These are phyloP conservation scores for Epichloe glyceriae DNA, from an alignment of 2,329 filamentous ascomycete species.

Conservation along the genomic window DNA sequence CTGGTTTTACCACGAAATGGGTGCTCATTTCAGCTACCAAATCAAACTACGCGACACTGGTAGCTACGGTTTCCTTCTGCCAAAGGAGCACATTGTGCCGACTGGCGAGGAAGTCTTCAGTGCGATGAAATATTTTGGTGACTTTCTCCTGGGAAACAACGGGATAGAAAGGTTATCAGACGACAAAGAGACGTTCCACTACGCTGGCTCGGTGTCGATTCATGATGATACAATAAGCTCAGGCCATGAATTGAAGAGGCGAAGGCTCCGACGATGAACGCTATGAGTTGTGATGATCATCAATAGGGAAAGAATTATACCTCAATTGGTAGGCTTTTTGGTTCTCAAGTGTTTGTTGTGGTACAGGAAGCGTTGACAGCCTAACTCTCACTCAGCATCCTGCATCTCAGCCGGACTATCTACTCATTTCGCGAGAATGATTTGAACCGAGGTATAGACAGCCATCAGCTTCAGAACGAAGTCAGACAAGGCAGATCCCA, in stretches of 20 bases:
- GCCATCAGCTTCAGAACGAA: conserved; percentile 28
- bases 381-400: not conserved
- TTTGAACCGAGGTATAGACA: conserved; percentile 27
- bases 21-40: conserved; percentile 78
- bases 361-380: no score
- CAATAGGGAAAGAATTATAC: no score
- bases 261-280: conserved; percentile 15
- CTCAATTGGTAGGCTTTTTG: no score
- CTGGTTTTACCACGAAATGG: conserved; percentile 86
- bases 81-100: conserved; percentile 74
- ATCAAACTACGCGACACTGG: conserved; percentile 89
- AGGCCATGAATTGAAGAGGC: conserved; percentile 19
- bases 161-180: conserved; percentile 39
- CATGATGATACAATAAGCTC: conserved; percentile 8
- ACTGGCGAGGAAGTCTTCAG: conserved; percentile 80
- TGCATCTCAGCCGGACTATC: not conserved
- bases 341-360: no score
- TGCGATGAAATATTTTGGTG: conserved; percentile 71
- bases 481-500: conserved; percentile 22
- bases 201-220: conserved; percentile 4
- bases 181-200: conserved; percentile 12
- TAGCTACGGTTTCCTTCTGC: conserved; percentile 85
- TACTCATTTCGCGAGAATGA: conserved; percentile 20
- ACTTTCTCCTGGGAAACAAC: conserved; percentile 61
- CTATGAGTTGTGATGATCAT: not conserved